These are phyloP conservation scores for Penicillium brevicompactum DNA, from an alignment of 2,329 filamentous ascomycete genomes.

Conservation along the genomic window DNA sequence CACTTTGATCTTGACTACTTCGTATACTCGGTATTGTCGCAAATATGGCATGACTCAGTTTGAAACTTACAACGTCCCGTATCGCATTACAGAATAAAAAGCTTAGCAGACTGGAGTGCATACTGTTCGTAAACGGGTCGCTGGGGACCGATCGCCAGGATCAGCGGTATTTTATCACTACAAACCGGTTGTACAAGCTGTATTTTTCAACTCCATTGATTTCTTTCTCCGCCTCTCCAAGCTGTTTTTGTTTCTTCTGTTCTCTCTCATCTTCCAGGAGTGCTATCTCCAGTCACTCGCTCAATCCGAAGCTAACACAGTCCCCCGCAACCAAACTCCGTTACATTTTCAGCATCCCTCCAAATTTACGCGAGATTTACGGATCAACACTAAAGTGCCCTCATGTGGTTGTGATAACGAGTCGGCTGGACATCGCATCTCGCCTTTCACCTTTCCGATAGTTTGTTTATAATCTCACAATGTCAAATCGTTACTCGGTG, in stretches of 20 bases:
- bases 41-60: too few species aligned
- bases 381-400: background rate
- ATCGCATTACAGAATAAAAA: background rate
- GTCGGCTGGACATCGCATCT: conserved; percentile 9
- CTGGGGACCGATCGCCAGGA: conserved; percentile 8
- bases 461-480: conserved; percentile 36
- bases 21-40: too few species aligned
- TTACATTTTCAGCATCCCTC: background rate
- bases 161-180: conserved; percentile 9
- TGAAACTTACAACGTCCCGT: too few species aligned
- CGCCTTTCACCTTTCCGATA: background rate
- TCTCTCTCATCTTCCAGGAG: conserved; percentile 4
- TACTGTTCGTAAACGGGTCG: background rate
- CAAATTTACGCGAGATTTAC: background rate
- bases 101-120: conserved; percentile 1
- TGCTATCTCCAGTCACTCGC: conserved; percentile 11
- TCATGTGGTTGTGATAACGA: conserved; percentile 10
- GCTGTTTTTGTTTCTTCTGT: conserved; percentile 4
- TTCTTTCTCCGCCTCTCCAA: conserved; percentile 11
- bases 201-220: conserved; percentile 10
- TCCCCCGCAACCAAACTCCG: background rate
- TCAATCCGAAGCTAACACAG: background rate
- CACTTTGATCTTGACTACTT: too few species aligned
- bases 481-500: conserved; percentile 64
- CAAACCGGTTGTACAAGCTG: background rate